Evolutionary conservation across 768 basidiomycete genomes (phyloP).

Genomic region (Steccherinum ochraceum): DNA sequence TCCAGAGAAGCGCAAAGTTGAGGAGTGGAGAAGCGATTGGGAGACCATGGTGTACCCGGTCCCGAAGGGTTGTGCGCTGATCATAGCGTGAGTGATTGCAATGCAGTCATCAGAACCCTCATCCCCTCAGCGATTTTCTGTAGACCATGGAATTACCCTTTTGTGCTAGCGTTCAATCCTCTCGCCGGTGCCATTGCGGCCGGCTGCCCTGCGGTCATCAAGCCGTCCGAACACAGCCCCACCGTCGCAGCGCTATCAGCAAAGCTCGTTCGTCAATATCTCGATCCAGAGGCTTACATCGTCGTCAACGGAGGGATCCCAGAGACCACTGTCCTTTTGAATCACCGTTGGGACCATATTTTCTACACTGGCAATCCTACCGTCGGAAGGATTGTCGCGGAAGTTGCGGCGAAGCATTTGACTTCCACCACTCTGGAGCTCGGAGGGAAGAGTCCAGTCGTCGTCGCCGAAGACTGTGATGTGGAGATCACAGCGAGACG

Average conservation of each 20-base stretch:
- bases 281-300: conserved; percentile 19
- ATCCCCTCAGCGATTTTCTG: not conserved
- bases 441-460: conserved; percentile 40
- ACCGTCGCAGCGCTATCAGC: conserved; percentile 13
- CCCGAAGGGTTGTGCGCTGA: conserved; percentile 20
- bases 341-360: conserved; percentile 37
- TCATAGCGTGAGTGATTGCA: conserved; percentile 23
- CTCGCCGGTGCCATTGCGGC: conserved; percentile 25
- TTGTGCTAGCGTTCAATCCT: conserved; percentile 7
- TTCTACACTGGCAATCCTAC: conserved; percentile 40
- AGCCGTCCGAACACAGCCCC: conserved; percentile 23
- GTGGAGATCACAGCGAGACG: conserved; percentile 17
- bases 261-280: conserved; percentile 23
- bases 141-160: conserved; percentile 15
- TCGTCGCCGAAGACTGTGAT: conserved; percentile 18
- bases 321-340: conserved; percentile 23
- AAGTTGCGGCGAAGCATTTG: conserved; percentile 47
- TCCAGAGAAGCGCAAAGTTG: conserved; percentile 10
- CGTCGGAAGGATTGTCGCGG: conserved; percentile 42
- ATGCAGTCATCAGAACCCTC: not conserved
- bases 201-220: conserved; percentile 22
- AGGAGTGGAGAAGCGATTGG: conserved; percentile 13
- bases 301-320: conserved; percentile 20
- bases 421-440: conserved; percentile 54
- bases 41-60: conserved; percentile 16